phyloP scores from a whole-genome alignment of 1,284 basidiomycete species.

The Fistulina hepatica region DNA sequence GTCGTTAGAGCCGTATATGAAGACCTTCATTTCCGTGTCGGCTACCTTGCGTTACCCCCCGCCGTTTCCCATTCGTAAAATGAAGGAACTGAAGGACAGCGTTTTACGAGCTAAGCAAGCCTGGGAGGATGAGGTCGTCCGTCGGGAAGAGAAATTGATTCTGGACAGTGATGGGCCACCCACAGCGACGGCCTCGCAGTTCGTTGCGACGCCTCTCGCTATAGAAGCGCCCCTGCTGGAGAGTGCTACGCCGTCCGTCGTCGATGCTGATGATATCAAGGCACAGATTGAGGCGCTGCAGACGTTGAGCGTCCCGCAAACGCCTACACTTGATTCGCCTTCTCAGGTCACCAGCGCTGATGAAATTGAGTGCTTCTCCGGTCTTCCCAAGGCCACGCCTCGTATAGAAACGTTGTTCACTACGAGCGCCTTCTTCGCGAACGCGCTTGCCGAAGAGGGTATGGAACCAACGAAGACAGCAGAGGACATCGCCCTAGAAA shows the following conservation, averaged over 20 bases:
- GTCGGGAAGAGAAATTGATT: conserved; percentile 55
- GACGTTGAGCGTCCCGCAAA: conserved; percentile 34
- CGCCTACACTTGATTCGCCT: conserved; percentile 25
- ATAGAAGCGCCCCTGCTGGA: conserved; percentile 5
- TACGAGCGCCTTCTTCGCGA: conserved; percentile 16
- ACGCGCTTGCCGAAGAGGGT: conserved; percentile 27
- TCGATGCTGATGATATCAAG: conserved; percentile 43
- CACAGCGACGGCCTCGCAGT: conserved; percentile 27
- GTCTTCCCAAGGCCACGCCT: conserved; percentile 5
- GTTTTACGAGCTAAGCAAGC: conserved; percentile 55
- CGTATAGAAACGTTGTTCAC: neutral
- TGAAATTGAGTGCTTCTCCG: conserved; percentile 16
- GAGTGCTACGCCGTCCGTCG: conserved; percentile 4
- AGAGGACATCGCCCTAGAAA: conserved; percentile 59
- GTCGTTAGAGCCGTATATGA: conserved; percentile 72
- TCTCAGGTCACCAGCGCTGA: conserved; percentile 5
- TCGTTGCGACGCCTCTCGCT: conserved; percentile 14
- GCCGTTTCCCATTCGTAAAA: conserved; percentile 74
- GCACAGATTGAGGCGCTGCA: conserved; percentile 63
- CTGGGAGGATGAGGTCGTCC: conserved; percentile 79
- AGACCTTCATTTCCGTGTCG: conserved; percentile 83
- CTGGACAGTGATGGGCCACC: too few relatives aligned
- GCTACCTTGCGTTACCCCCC: conserved; percentile 84
- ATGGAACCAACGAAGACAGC: conserved; percentile 37
- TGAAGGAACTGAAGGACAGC: conserved; percentile 78